Evolutionary conservation across 768 basidiomycete species (phyloP), one percentile per base, ranked within the genome.

Genomic region (Amanita exitialis): DNA sequence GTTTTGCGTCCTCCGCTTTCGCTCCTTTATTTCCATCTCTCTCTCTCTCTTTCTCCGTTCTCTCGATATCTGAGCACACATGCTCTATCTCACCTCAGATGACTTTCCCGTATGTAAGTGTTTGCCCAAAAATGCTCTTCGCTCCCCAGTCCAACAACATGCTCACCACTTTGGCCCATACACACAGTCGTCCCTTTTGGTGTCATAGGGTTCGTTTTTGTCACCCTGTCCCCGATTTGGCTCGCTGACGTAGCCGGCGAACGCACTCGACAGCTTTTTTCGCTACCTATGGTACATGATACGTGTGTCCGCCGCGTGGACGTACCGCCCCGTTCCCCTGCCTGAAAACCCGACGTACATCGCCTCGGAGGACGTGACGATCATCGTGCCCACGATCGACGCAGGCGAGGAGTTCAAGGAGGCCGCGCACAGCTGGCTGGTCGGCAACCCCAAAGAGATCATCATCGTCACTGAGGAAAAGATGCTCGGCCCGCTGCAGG

Each of bases 341-440:
- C 92, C 92, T 46, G 81, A 86, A 70, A 85, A 90, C 63, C 90
- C 92, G 1, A 94, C 91, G 18, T 95, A 94, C 64, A 71, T 88
- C 60, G 86, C 91, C 47, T 75, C 79, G 1, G 92, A 96, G 63
- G 92, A 96, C 71, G 92, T 96, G 57, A 96, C 92, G 37, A 94
- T 95, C 63, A 91, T 96, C 54, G 93, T 95, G 2, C 92, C 92
- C 35, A 95, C 91, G 54, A 94, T 96, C 61, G 92, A 96, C 64
- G 91, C 93, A 2, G 93, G 92, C 45, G 90, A 93, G 66, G 90
- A 92, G 66, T 93, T 94, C 74, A 90, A 90, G 71, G 86, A 91
- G 66, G 90, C 90, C 36, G 92, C 92, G 30, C 78, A 86, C 68
- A 85, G 80, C 61, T 95, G 91, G 93, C 86, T 96, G 55, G 83